Evolutionary conservation across 768 basidiomycete genomes (phyloP).

Genomic region (Tricholoma terreum): DNA sequence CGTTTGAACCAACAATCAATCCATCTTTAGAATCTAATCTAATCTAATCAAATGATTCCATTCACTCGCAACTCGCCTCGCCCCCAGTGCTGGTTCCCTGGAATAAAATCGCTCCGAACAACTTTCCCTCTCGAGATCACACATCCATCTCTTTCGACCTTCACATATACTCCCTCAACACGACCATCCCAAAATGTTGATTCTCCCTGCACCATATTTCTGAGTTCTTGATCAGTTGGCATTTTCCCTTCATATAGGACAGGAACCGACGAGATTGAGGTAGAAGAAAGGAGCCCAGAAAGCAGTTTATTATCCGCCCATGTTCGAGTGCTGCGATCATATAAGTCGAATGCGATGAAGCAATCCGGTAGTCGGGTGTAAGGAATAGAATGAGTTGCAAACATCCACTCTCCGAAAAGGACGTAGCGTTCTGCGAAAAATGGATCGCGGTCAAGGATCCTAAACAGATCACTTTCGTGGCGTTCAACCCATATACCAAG

Average conservation of each 20-base stretch:
- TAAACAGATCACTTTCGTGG: conserved; percentile 41
- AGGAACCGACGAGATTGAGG: conserved; percentile 42
- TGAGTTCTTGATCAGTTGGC: conserved; percentile 38
- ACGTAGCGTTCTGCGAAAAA: conserved; percentile 56
- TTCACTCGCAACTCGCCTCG: conserved; percentile 39
- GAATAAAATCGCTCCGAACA: conserved; percentile 57
- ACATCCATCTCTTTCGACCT: conserved; percentile 40
- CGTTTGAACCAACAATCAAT: no score
- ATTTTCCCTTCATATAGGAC: conserved; percentile 40
- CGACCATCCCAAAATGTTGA: conserved; percentile 47
- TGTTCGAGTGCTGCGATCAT: conserved; percentile 43
- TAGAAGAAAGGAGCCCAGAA: conserved; percentile 31
- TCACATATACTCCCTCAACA: conserved; percentile 58
- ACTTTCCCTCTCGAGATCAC: conserved; percentile 51
- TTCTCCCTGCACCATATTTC: conserved; percentile 41
- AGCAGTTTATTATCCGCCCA: conserved; percentile 40
- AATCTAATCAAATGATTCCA: conserved; percentile 26
- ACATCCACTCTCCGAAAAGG: conserved; percentile 64
- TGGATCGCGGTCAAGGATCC: conserved; percentile 45
- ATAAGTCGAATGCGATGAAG: conserved; percentile 60
- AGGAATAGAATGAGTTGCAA: conserved; percentile 57
- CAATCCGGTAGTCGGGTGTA: conserved; percentile 52
- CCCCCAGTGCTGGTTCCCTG: conserved; percentile 63
- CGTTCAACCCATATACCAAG: conserved; percentile 53
- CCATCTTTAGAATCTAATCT: conserved; percentile 20